Conservation (phyloP, 768 basidiomycete species). For the Lentinula edodes region DNA sequence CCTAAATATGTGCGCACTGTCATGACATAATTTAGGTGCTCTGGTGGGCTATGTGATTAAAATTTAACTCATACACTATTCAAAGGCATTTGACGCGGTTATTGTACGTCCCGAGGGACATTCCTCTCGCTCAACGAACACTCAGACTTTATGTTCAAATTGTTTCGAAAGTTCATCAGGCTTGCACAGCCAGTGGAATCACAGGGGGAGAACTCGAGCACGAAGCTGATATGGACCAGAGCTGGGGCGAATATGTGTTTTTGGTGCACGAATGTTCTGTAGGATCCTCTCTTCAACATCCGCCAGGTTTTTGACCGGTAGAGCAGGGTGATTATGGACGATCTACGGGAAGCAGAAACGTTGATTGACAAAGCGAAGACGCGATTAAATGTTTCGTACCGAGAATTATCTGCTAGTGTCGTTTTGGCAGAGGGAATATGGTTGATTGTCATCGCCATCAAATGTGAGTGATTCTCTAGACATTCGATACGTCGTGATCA, state of each 20-base stretch:
- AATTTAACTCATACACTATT: constrained; percentile 86
- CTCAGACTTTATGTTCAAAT: constrained; percentile 80
- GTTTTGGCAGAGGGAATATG: constrained; percentile 71
- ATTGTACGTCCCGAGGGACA: constrained; percentile 55
- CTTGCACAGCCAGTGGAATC: constrained; percentile 20
- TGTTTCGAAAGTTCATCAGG: constrained; percentile 74
- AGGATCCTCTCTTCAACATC: constrained; percentile 27
- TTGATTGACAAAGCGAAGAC: constrained; percentile 57
- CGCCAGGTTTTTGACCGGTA: not conserved
- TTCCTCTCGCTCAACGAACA: constrained; percentile 62
- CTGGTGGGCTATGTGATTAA: constrained; percentile 92
- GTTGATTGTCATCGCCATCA: constrained; percentile 59
- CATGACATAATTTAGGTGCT: constrained; percentile 47
- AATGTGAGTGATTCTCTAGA: constrained; percentile 39
- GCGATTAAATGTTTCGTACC: constrained; percentile 43
- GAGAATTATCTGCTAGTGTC: constrained; percentile 52
- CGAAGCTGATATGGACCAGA: constrained; percentile 57
- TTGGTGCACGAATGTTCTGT: constrained; percentile 76
- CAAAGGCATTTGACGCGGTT: constrained; percentile 82
- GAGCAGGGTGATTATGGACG: constrained; percentile 40
- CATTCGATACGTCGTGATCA: not conserved
- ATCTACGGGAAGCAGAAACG: constrained; percentile 56
- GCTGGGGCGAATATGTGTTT: constrained; percentile 79
- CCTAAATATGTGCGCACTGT: not conserved
- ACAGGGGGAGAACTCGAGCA: constrained; percentile 21